phyloP scores from a whole-genome alignment of 2,329 filamentous ascomycete species.

The Verticillium tricorpus region DNA sequence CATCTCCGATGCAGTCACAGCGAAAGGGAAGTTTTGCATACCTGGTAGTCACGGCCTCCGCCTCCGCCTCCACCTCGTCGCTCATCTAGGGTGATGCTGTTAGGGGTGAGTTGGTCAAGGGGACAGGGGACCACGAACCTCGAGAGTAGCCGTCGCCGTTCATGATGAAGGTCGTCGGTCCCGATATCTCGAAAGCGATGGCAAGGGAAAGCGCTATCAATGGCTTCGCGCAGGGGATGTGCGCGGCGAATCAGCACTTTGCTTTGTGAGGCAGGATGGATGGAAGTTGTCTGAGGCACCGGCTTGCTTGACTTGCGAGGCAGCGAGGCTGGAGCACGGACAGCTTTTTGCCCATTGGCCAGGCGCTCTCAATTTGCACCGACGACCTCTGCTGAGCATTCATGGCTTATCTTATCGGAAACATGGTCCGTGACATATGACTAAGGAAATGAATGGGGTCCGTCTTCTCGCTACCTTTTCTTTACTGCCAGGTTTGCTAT shows the following conservation, averaged over 20 bases:
- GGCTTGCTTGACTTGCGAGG: not conserved
- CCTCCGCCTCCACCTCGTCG: slow-evolving; percentile 9
- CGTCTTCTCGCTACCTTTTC: too few relatives aligned
- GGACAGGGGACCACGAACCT: slow-evolving; percentile 6
- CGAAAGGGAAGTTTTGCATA: not conserved
- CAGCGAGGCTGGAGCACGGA: not conserved
- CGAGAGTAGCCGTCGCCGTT: slow-evolving; percentile 16
- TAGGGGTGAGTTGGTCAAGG: slow-evolving; percentile 2
- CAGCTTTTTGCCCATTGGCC: not conserved
- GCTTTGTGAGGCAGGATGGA: not conserved
- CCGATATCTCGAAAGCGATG: not conserved
- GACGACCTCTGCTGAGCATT: not conserved
- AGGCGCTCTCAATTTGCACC: not conserved
- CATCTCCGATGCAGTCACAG: not conserved
- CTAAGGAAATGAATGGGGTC: not conserved
- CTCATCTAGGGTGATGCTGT: slow-evolving; percentile 4
- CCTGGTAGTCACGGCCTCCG: slow-evolving; percentile 13
- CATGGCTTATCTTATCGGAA: not conserved
- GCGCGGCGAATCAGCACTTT: not conserved
- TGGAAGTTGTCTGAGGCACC: not conserved
- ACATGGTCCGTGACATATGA: not conserved
- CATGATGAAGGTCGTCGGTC: slow-evolving; percentile 8
- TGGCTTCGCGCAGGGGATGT: not conserved
- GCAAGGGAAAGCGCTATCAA: not conserved
- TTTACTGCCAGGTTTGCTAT: too few relatives aligned